Evolutionary conservation across 2,329 filamentous ascomycete genomes (phyloP), one percentile per base, ranked within the genome.

Genomic region (Fusarium chuoi): DNA sequence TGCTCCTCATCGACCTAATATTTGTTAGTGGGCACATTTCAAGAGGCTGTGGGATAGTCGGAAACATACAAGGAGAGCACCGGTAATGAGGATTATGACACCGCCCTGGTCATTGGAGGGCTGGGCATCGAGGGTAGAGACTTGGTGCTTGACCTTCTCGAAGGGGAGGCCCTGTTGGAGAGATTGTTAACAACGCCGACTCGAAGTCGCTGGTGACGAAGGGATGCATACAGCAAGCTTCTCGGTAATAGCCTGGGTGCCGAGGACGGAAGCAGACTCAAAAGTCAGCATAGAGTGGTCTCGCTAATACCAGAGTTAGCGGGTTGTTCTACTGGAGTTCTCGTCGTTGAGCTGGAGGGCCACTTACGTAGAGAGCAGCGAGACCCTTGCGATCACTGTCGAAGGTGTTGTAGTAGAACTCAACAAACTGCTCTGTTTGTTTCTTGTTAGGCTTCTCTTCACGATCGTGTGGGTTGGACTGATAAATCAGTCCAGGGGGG

Each of bases 321-420:
- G 39, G 42, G 17, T n/a, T 61, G 35, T 36, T 45, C 22, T 92
- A 83, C 9, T 92, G 89, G 79, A 93, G 91, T 94, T 77, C 80
- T 64, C n/a, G 15, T 39, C 20, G 36, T 35, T 44, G 35, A 35
- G 33, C 26, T 28, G 42, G 41, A 35, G 28, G n/a, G 35, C 35
- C 35, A 79, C 93, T 81, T 90, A 98, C 96, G 87, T 98, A 98
- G 86, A 98, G 94, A 71, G 85, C 80, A 20, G 83, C 84, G 48
- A 98, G 89, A 58, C 82, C 78, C 63, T 84, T 84, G 79, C 95
- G 92, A 84, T 95, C 88, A 70, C 81, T 73, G 83, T 98, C 95
- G 85, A 98, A 98, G 68, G 91, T 92, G 80, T 92, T 87, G 89
- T 98, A 98, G 90, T 98, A 98, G 88, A 92, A 96, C 70, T 91